Evolutionary conservation across 2,329 filamentous ascomycete species (phyloP).

Genomic region (Annulohypoxylon truncatum): DNA sequence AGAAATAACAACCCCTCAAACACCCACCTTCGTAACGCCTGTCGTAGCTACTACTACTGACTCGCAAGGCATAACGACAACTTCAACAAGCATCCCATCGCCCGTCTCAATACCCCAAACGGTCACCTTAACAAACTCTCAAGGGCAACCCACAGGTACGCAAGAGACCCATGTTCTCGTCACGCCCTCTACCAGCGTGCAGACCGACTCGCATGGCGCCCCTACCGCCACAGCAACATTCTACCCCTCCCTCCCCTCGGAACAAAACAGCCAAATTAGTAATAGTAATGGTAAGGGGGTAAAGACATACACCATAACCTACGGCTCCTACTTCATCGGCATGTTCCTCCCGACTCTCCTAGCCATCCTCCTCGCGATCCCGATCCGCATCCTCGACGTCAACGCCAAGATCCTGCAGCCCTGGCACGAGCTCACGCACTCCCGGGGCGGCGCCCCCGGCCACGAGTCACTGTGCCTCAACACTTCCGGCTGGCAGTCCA

Average conservation of each 20-base stretch:
- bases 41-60: slow-evolving; percentile 20
- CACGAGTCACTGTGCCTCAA: slow-evolving; percentile 49
- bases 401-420: slow-evolving; percentile 51
- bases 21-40: slow-evolving; percentile 31
- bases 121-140: slow-evolving; percentile 36
- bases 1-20: slow-evolving; percentile 23
- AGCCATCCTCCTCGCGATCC: slow-evolving; percentile 38
- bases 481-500: slow-evolving; percentile 41
- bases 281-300: not conserved
- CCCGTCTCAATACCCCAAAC: slow-evolving; percentile 36
- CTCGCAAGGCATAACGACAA: slow-evolving; percentile 26
- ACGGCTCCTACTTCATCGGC: slow-evolving; percentile 43
- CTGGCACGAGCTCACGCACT: slow-evolving; percentile 52
- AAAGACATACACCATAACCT: slow-evolving; percentile 24
- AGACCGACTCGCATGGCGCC: slow-evolving; percentile 36
- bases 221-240: slow-evolving; percentile 40
- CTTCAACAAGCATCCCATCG: slow-evolving; percentile 26
- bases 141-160: slow-evolving; percentile 38
- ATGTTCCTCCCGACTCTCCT: slow-evolving; percentile 42
- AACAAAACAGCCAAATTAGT: not conserved
- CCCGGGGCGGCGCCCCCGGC: slow-evolving; percentile 45
- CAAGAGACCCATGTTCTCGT: slow-evolving; percentile 32
- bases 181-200: slow-evolving; percentile 27
- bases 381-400: slow-evolving; percentile 40
- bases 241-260: slow-evolving; percentile 29